Evolutionary conservation across 164 flowering plant species (phyloP), one percentile per base, ranked within the genome.

Genomic region (Platanus orientalis): DNA sequence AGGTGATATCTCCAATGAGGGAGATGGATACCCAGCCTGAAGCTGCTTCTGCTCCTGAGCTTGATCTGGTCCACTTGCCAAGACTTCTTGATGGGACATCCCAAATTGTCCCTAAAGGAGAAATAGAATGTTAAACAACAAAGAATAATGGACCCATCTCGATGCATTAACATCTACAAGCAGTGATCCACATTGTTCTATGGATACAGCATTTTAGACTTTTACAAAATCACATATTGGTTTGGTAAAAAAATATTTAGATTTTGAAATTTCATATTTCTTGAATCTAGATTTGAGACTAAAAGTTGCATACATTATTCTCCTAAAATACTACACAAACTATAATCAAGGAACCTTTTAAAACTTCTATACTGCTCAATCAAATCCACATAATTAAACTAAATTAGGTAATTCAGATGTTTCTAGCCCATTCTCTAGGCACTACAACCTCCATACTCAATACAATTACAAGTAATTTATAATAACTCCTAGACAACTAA

Each of bases 1-100:
- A 34, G 80, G 81, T 56, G 83, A 73, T 24, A 70, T 50, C 27
- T 76, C 79, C n/a, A 73, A 60, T 51, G 70, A 66, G 45, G 81
- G 47, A 27, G 69, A 39, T 57, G 75, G 71, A 60, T 63, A 73
- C 16, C 51, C 59, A 57, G 68, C 39, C 51, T 67, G 75, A 54
- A 28, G 54, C 62, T 72, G 79, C 45, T 60, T 73, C 48, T 70
- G 64, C 9, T 49, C 64, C 71, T 66, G 81, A 32, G 69, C 68
- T 54, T 75, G 63, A 63, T 58, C 47, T n/a, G 72, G 68, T 54
- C 65, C 73, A 63, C 64, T 70, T 30, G 62, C 74, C 57, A 66
- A 49, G 44, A 70, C 69, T 67, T 81, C 81, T 58, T 71, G 77
- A 48, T 67, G 69, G 52, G 74, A 61, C 62, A 69, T 65, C 28